A percentile compares a stretch with the other conserved stretches of the same genome.
Evolutionary conservation across 2,329 filamentous ascomycete species (phyloP).

Genomic region (Amesomyces nigricolor): DNA sequence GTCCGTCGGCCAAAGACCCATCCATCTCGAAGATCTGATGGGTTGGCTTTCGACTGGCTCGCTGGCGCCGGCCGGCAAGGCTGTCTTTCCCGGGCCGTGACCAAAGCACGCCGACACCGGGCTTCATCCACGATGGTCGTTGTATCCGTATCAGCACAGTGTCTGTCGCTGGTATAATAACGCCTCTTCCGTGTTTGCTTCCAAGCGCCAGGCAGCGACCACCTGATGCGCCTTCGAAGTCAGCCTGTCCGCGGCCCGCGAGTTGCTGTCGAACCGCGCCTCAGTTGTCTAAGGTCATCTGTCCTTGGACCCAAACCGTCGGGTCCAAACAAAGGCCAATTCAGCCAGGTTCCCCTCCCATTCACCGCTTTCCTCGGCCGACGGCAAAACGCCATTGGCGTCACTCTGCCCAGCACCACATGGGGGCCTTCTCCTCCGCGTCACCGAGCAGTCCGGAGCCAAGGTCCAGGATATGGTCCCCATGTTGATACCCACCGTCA

Average conservation of each 20-base stretch:
- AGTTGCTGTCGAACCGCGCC: neutral
- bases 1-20: too few relatives aligned
- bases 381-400: neutral
- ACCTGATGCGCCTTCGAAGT: too few relatives aligned
- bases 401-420: neutral
- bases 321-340: conserved; percentile 13
- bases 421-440: neutral
- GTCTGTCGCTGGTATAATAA: too few relatives aligned
- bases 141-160: too few relatives aligned
- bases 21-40: neutral
- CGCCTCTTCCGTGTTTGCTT: too few relatives aligned
- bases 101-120: too few relatives aligned
- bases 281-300: conserved; percentile 5
- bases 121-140: too few relatives aligned
- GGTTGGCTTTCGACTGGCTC: neutral
- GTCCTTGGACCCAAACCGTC: conserved; percentile 21
- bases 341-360: conserved; percentile 7
- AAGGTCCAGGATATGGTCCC: too few relatives aligned
- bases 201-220: too few relatives aligned
- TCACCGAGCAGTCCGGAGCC: neutral
- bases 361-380: conserved; percentile 4
- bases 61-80: conserved; percentile 4
- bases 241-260: neutral
- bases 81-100: neutral
- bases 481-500: too few relatives aligned